A percentile compares a stretch with the other conserved stretches of the same genome.
Evolutionary conservation across 306 rosid species (phyloP).

Genomic region (Vachellia collinsii): DNA sequence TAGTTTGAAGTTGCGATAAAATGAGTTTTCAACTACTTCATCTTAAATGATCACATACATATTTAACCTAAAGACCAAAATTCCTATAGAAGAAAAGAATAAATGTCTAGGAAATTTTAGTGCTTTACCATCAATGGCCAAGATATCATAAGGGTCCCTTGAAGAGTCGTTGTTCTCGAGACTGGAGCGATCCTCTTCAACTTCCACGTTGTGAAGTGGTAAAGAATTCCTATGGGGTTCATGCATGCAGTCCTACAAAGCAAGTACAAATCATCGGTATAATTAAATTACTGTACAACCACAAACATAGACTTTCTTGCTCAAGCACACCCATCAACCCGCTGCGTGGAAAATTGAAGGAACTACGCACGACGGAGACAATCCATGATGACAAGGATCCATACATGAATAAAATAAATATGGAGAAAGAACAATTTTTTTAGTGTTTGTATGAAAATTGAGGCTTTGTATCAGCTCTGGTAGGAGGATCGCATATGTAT

Average conservation of each 20-base stretch:
- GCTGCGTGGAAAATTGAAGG: neutral
- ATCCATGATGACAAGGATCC: neutral
- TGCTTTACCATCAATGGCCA: slow-evolving; percentile 66
- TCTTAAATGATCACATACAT: neutral
- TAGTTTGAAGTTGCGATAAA: slow-evolving; percentile 46
- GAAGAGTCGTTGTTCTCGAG: slow-evolving; percentile 72
- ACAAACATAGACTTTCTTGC: neutral
- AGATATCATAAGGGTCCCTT: slow-evolving; percentile 54
- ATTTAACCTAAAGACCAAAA: slow-evolving; percentile 1
- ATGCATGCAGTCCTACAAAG: slow-evolving; percentile 70
- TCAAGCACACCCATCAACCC: neutral
- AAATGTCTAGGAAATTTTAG: neutral
- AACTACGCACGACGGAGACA: neutral
- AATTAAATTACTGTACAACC: neutral
- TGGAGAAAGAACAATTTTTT: neutral
- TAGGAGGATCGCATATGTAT: neutral
- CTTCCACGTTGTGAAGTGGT: slow-evolving; percentile 73
- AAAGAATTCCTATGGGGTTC: slow-evolving; percentile 66
- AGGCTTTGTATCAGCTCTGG: neutral
- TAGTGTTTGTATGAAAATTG: neutral
- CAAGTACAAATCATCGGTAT: neutral
- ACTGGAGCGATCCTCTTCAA: slow-evolving; percentile 80
- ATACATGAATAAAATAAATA: neutral
- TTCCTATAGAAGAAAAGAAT: neutral
- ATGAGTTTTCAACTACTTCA: slow-evolving; percentile 28